Conservation (phyloP, 1,284 basidiomycete species). For the Violaceomyces palustris region DNA sequence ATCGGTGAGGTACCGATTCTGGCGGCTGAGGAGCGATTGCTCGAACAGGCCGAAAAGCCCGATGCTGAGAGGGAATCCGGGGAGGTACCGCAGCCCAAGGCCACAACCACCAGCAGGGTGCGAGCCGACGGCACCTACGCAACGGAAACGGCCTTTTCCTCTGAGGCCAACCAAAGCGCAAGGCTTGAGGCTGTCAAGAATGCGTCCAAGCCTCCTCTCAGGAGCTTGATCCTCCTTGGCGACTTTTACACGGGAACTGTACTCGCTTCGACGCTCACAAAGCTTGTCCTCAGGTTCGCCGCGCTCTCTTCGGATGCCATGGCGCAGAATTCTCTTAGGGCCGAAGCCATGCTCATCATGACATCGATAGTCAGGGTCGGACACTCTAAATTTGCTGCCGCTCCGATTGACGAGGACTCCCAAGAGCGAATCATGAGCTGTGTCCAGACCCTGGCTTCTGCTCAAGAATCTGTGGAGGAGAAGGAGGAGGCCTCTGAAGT, state of each 20-base stretch:
- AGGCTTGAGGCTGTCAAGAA: slow-evolving; percentile 75
- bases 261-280: slow-evolving; percentile 80
- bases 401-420: slow-evolving; percentile 95
- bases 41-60: slow-evolving; percentile 42
- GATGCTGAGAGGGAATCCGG: slow-evolving; percentile 4
- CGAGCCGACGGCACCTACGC: slow-evolving; percentile 97
- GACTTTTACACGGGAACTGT: slow-evolving; percentile 96
- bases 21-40: slow-evolving; percentile 58
- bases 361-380: slow-evolving; percentile 92
- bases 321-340: slow-evolving; percentile 60
- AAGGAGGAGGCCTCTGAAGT: slow-evolving; percentile 70
- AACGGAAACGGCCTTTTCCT: slow-evolving; percentile 84
- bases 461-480: slow-evolving; percentile 33
- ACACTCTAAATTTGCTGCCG: slow-evolving; percentile 87
- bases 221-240: slow-evolving; percentile 86
- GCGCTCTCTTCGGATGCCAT: slow-evolving; percentile 64
- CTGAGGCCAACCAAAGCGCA: slow-evolving; percentile 62
- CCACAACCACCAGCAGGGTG: slow-evolving; percentile 61
- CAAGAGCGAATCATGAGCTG: slow-evolving; percentile 95
- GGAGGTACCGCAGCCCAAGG: slow-evolving; percentile 46
- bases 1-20: slow-evolving; percentile 94
- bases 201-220: slow-evolving; percentile 81
- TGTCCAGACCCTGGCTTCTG: slow-evolving; percentile 74
- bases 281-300: slow-evolving; percentile 79
- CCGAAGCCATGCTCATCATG: slow-evolving; percentile 98